phyloP scores from a whole-genome alignment of 73 alveolate genomes.

The Paramecium caudatum region DNA sequence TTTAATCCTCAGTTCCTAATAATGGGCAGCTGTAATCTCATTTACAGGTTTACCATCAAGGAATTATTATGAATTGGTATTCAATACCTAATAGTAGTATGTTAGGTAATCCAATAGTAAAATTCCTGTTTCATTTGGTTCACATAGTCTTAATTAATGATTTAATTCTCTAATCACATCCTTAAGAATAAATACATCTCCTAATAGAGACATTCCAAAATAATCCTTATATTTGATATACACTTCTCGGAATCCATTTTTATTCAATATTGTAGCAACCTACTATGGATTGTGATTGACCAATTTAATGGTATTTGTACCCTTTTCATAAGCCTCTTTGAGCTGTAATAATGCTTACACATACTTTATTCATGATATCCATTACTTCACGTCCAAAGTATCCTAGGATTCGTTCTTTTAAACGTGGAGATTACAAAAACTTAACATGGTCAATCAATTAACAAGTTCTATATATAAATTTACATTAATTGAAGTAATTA shows the following conservation, averaged over 20 bases:
- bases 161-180: constrained; percentile 56
- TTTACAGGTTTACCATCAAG: constrained; percentile 53
- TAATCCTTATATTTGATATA: constrained; percentile 9
- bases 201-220: not conserved
- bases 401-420: not conserved
- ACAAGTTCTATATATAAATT: constrained; percentile 46
- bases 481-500: constrained; percentile 16
- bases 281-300: not conserved
- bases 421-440: not conserved
- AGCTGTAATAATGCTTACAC: constrained; percentile 32
- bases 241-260: not conserved
- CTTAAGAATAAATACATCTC: not conserved
- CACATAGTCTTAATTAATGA: constrained; percentile 34
- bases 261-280: not conserved
- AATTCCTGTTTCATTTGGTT: constrained; percentile 32
- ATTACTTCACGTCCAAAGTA: constrained; percentile 31
- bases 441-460: constrained; percentile 36
- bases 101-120: constrained; percentile 26
- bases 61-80: not conserved
- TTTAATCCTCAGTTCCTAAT: constrained; percentile 43
- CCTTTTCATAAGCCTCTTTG: constrained; percentile 57
- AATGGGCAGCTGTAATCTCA: constrained; percentile 42
- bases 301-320: not conserved
- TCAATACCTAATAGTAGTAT: not conserved
- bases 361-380: constrained; percentile 44